Evolutionary conservation across 2,329 filamentous ascomycete genomes (phyloP), one percentile per base, ranked within the genome.

Genomic region (Talaromyces sp.): DNA sequence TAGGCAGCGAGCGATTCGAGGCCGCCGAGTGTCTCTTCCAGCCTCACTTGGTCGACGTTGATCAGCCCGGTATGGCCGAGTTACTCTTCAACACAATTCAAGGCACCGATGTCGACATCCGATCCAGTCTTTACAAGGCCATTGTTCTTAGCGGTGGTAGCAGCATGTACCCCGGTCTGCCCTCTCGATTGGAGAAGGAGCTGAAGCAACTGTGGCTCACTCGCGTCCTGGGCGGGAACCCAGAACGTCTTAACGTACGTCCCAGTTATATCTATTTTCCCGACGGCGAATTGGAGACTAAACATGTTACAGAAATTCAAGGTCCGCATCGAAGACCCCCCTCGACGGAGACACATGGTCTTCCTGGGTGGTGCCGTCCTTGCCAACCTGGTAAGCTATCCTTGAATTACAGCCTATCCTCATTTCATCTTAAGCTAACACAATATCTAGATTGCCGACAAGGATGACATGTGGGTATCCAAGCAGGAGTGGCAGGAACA

Each of bases 21-120:
- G 94, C 94, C 1, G 92, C 94, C 53, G 94, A 99, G 75, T 99
- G 94, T 75, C 82, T 99, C 47, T 99, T 99, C 86, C 94, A 99
- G 77, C 94, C 94, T 39, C 94, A 99, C 74, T 83, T 99, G 36
- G 93, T 99, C 43, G 94, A 99, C 71, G 95, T 94, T 66, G 94
- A 99, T 70, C 93, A 97, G 70, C 92, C 92, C 1, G 94, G 94
- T 55, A 94, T 99, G 57, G 93, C 91, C 65, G 94, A 99, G 71
- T 92, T 97, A 75, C 82, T 99, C 35, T 99, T 99, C 85, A 97
- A 99, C 80, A 99, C 93, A 17, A 99, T 99, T 69, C 94, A 97
- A 77, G 80, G 89, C 7, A 92, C 94, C 56, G 94, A 97, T 65
- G 91, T 99, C 49, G 94, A 99, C 70, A 91, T 99, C 40, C 87